phyloP scores from a whole-genome alignment of 306 rosid genomes.

The Fragaria iinumae region DNA sequence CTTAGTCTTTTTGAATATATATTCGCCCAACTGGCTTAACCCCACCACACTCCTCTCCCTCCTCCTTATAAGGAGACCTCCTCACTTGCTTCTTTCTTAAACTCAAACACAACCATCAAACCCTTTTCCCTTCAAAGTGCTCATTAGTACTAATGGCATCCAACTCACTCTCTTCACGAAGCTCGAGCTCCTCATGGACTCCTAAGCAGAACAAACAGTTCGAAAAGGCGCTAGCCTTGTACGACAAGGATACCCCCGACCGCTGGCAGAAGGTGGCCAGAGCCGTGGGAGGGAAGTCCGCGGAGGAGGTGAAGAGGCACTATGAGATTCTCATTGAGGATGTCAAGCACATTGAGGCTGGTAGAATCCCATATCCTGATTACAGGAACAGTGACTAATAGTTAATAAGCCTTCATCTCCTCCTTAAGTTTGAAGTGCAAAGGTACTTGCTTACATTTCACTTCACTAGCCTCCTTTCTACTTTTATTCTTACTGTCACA shows the following conservation, averaged over 20 bases:
- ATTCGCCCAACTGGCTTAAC: constrained; percentile 41
- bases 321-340: constrained; percentile 73
- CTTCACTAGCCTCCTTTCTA: neutral
- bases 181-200: constrained; percentile 62
- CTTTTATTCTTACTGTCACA: neutral
- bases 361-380: constrained; percentile 57
- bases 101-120: constrained; percentile 16
- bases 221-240: constrained; percentile 68
- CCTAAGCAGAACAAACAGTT: constrained; percentile 60
- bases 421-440: constrained; percentile 1
- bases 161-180: constrained; percentile 33
- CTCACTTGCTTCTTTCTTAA: constrained; percentile 22
- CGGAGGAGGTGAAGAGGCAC: constrained; percentile 69
- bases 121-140: neutral
- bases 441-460: neutral
- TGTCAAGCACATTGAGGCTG: constrained; percentile 60
- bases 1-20: constrained; percentile 49
- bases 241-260: constrained; percentile 70
- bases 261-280: constrained; percentile 78
- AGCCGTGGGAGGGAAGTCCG: constrained; percentile 64
- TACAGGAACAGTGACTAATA: constrained; percentile 42
- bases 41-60: constrained; percentile 44
- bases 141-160: constrained; percentile 49
- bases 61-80: constrained; percentile 49
- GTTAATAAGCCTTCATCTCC: neutral